Percentiles rank a stretch among this genome's conserved stretches.
Conservation (phyloP, 2,329 filamentous ascomycete species). For the Onygena corvina region DNA sequence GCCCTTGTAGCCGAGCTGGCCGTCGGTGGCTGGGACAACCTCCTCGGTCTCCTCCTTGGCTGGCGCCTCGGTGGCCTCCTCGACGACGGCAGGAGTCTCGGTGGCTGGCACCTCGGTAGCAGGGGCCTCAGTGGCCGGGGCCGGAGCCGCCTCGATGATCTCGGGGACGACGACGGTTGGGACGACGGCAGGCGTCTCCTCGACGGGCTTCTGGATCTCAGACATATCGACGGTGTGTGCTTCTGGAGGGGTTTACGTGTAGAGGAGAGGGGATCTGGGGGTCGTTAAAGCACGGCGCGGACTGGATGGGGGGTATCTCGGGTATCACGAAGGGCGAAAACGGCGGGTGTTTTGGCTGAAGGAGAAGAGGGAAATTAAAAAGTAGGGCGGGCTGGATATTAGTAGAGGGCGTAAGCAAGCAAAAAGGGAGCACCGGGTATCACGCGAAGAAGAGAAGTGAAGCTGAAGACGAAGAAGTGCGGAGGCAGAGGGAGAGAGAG, state of each 20-base stretch:
- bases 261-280: not conserved
- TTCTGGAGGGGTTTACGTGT: not conserved
- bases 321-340: constrained; percentile 26
- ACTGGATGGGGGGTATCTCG: constrained; percentile 19
- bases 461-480: constrained; percentile 17
- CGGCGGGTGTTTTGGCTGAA: no score
- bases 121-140: constrained; percentile 24
- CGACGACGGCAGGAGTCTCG: constrained; percentile 20
- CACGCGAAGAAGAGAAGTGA: constrained; percentile 24
- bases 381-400: not conserved
- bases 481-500: constrained; percentile 17
- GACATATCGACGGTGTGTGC: constrained; percentile 42
- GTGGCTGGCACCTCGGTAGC: constrained; percentile 13
- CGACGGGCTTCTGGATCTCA: constrained; percentile 59
- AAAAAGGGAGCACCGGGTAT: constrained; percentile 31
- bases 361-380: constrained; percentile 9
- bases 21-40: constrained; percentile 64
- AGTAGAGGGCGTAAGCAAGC: constrained; percentile 12
- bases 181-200: constrained; percentile 41
- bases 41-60: constrained; percentile 26
- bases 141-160: constrained; percentile 22
- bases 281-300: not conserved
- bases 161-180: constrained; percentile 20
- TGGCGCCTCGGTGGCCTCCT: constrained; percentile 28
- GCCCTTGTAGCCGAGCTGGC: constrained; percentile 78